Evolutionary conservation across 2,329 filamentous ascomycete species (phyloP).

Genomic region (Colletotrichum costaricense): DNA sequence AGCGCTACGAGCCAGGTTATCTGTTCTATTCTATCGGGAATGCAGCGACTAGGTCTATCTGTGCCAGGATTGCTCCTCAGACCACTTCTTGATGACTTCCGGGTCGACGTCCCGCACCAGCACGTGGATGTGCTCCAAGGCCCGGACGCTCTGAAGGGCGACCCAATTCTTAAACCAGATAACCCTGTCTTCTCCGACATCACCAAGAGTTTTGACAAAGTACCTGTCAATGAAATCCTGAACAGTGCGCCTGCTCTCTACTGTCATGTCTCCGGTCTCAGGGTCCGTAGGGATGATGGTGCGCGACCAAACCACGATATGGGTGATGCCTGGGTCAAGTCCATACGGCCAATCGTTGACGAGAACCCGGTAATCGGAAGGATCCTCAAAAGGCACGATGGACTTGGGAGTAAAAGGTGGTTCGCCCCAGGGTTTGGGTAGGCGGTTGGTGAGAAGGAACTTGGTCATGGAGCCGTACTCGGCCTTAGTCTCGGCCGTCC

Average conservation of each 20-base stretch:
- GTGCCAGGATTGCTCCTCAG: conserved; percentile 55
- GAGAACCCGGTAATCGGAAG: conserved; percentile 75
- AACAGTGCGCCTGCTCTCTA: conserved; percentile 72
- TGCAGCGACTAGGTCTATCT: conserved; percentile 33
- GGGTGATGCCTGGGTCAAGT: conserved; percentile 72
- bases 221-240: conserved; percentile 75
- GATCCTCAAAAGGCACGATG: conserved; percentile 61
- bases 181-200: conserved; percentile 61
- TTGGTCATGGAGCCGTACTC: conserved; percentile 83
- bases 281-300: conserved; percentile 80
- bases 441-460: conserved; percentile 79
- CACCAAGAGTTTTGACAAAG: conserved; percentile 71
- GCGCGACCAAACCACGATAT: conserved; percentile 93
- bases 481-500: conserved; percentile 75
- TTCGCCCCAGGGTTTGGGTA: conserved; percentile 74
- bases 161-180: conserved; percentile 98
- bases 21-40: conserved; percentile 17
- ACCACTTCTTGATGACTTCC: conserved; percentile 65
- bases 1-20: background rate
- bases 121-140: conserved; percentile 91
- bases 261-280: conserved; percentile 77
- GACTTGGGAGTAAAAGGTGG: conserved; percentile 67
- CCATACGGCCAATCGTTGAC: conserved; percentile 97
- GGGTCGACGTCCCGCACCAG: conserved; percentile 67
- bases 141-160: conserved; percentile 85